These are phyloP conservation scores for Fusarium oligoseptatum DNA, from an alignment of 2,329 filamentous ascomycete species.

Conservation along the genomic window DNA sequence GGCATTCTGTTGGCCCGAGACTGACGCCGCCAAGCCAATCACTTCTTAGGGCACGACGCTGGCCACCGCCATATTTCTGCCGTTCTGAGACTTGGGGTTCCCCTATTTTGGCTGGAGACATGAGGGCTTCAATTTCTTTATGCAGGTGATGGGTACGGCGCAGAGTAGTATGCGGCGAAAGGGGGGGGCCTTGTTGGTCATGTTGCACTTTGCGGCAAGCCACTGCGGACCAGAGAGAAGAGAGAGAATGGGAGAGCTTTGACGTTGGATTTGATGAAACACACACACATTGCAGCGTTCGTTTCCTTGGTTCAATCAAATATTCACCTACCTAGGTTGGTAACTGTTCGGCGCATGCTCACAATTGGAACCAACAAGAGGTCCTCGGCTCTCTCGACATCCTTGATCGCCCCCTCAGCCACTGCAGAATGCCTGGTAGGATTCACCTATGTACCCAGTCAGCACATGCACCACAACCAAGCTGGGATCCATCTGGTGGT, in stretches of 20 bases:
- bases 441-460: not conserved
- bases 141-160: constrained; percentile 5
- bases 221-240: not conserved
- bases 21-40: constrained; percentile 35
- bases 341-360: not conserved
- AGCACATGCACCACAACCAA: not conserved
- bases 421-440: not conserved
- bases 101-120: constrained; percentile 29
- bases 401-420: not conserved
- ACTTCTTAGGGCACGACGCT: constrained; percentile 28
- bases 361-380: not conserved
- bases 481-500: not conserved
- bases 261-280: not conserved
- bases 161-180: constrained; percentile 11
- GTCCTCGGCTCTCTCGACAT: not conserved
- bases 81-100: constrained; percentile 32
- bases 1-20: constrained; percentile 5
- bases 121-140: constrained; percentile 9
- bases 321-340: not conserved
- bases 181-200: not conserved
- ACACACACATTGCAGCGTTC: not conserved
- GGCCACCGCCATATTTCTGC: constrained; percentile 30
- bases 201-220: constrained; percentile 7
- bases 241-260: not conserved
- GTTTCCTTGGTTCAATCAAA: not conserved